Conservation (phyloP, 75 land plant species). For the Cupressus sempervirens region DNA sequence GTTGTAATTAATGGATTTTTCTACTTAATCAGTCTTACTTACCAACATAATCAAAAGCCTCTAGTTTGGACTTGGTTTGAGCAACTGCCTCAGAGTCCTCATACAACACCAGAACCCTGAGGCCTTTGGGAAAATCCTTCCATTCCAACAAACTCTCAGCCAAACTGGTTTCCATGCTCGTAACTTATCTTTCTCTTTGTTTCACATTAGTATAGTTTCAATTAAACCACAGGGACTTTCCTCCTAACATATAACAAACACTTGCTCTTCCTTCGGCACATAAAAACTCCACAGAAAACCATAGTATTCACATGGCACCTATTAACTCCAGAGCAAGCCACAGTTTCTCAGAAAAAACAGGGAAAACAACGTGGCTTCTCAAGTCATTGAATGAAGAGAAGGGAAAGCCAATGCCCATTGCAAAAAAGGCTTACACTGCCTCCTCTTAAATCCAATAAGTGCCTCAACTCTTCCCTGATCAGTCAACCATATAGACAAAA, state of each 20-base stretch:
- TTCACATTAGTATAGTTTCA: neutral
- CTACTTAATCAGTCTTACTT: neutral
- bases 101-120: constrained; percentile 51
- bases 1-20: neutral
- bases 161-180: neutral
- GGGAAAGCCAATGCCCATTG: neutral
- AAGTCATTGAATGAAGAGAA: neutral
- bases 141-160: constrained; percentile 25
- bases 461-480: neutral
- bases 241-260: neutral
- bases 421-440: neutral
- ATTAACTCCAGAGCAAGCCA: neutral
- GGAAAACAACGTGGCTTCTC: neutral
- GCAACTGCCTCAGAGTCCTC: constrained; percentile 33
- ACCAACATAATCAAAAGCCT: constrained; percentile 60
- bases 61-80: constrained; percentile 41
- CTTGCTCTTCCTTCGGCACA: neutral
- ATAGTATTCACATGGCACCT: neutral
- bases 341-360: neutral
- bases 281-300: neutral
- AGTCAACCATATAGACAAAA: neutral
- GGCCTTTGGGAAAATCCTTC: constrained; percentile 76
- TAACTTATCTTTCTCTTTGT: neutral
- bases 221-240: neutral
- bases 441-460: neutral